A percentile compares a stretch with the other conserved stretches of the same genome.
Conservation (phyloP, 1,284 basidiomycete genomes). For the Amylostereum areolatum region DNA sequence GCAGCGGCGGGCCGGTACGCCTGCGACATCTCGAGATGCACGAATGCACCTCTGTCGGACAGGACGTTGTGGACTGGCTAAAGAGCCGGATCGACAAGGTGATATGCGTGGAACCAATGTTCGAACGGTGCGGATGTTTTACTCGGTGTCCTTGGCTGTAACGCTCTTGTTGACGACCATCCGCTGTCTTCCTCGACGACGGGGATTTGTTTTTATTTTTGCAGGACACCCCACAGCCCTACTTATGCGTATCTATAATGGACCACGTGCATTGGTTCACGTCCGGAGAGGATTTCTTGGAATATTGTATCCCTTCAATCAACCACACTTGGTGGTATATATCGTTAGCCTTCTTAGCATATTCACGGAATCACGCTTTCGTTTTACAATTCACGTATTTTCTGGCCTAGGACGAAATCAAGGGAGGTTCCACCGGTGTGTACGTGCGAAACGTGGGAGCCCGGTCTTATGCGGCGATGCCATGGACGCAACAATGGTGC, state of each 20-base stretch:
- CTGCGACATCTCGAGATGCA: slow-evolving; percentile 54
- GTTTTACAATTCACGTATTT: too few species aligned
- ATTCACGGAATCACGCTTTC: too few species aligned
- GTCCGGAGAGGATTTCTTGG: too few species aligned
- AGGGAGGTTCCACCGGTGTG: too few species aligned
- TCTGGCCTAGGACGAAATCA: too few species aligned
- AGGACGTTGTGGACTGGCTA: slow-evolving; percentile 62
- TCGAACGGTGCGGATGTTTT: slow-evolving; percentile 24
- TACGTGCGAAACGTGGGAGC: too few species aligned
- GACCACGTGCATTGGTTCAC: not conserved
- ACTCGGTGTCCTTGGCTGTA: slow-evolving; percentile 11
- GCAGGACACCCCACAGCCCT: slow-evolving; percentile 14
- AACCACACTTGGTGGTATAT: too few species aligned
- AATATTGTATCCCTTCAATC: too few species aligned
- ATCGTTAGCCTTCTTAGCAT: too few species aligned
- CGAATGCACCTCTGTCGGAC: slow-evolving; percentile 55
- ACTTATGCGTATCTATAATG: slow-evolving; percentile 15
- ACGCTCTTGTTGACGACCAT: not conserved
- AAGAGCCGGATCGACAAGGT: slow-evolving; percentile 52
- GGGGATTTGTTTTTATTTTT: slow-evolving; percentile 3
- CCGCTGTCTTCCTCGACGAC: too few species aligned
- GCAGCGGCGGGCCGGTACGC: slow-evolving; percentile 33
- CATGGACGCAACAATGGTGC: too few species aligned
- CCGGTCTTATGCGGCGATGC: too few species aligned
- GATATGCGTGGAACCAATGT: slow-evolving; percentile 46